Evolutionary conservation across 2,329 filamentous ascomycete genomes (phyloP).

Genomic region (Fusarium redolens): DNA sequence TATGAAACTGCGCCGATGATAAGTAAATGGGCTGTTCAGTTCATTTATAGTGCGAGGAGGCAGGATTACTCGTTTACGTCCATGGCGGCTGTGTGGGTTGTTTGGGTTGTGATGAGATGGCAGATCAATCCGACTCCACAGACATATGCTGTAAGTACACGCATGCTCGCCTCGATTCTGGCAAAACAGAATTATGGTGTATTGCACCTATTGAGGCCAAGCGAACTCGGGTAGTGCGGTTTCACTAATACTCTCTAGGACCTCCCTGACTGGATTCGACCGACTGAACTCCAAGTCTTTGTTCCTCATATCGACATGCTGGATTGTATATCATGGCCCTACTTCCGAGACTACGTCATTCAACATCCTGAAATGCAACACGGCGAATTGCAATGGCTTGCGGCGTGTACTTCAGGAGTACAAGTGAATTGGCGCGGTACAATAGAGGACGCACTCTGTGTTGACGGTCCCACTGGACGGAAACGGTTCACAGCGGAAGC

Average conservation of each 20-base stretch:
- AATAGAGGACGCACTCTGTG: conserved; percentile 2
- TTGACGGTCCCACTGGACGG: neutral
- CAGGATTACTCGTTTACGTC: conserved; percentile 16
- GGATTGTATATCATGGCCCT: conserved; percentile 20
- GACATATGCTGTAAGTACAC: conserved; percentile 12
- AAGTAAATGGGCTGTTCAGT: conserved; percentile 31
- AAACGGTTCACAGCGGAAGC: conserved; percentile 8
- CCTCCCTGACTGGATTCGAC: conserved; percentile 19
- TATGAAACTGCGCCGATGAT: conserved; percentile 23
- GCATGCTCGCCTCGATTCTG: rapidly evolving
- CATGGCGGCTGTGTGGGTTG: conserved; percentile 20
- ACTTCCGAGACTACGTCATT: conserved; percentile 11
- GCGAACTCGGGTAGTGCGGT: too few species aligned
- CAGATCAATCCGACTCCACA: conserved; percentile 17
- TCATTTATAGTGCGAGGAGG: conserved; percentile 17
- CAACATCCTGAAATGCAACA: conserved; percentile 19
- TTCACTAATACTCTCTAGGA: neutral
- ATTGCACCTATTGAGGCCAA: neutral
- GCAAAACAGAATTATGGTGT: too few species aligned
- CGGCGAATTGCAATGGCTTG: conserved; percentile 15
- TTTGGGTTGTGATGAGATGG: conserved; percentile 18
- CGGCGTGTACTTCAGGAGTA: conserved; percentile 5
- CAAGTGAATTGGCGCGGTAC: neutral
- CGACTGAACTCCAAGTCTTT: conserved; percentile 17
- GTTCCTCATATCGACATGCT: conserved; percentile 18